Evolutionary conservation across 1,139 yeast genomes (phyloP).

Genomic region (Candida sanyaensis): DNA sequence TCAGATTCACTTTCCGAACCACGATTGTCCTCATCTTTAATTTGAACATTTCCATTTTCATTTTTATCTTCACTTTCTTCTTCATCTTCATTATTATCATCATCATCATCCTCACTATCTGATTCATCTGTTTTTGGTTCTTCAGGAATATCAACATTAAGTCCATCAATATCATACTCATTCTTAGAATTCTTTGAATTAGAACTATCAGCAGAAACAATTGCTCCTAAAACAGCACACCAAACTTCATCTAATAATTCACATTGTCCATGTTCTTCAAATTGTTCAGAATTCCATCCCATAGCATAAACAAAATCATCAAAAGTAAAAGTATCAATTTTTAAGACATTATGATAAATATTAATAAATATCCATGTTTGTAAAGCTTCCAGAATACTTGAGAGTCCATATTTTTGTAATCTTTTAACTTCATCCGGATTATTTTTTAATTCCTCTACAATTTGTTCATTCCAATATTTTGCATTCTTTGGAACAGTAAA

Average conservation of each 20-base stretch:
- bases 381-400: slow-evolving; percentile 45
- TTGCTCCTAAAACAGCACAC: slow-evolving; percentile 58
- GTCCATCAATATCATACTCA: slow-evolving; percentile 32
- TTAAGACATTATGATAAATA: slow-evolving; percentile 63
- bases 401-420: slow-evolving; percentile 15
- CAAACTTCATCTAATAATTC: slow-evolving; percentile 69
- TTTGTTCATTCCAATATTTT: slow-evolving; percentile 21
- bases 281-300: slow-evolving; percentile 52
- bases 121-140: slow-evolving; percentile 18
- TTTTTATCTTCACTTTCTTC: slow-evolving; percentile 10
- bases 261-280: slow-evolving; percentile 48
- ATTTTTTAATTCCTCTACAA: slow-evolving; percentile 26
- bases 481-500: slow-evolving; percentile 36
- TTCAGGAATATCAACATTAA: slow-evolving; percentile 45
- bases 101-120: slow-evolving; percentile 16
- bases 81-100: slow-evolving; percentile 17
- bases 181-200: slow-evolving; percentile 21
- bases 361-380: slow-evolving; percentile 79
- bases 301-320: slow-evolving; percentile 74
- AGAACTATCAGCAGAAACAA: slow-evolving; percentile 40
- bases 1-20: slow-evolving; percentile 28
- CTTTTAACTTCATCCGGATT: slow-evolving; percentile 23
- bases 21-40: slow-evolving; percentile 19
- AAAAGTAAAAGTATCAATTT: slow-evolving; percentile 73
- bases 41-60: slow-evolving; percentile 8